Conservation (phyloP, 371 early-diverging fungal genomes). For the Choanephora cucurbitarum region DNA sequence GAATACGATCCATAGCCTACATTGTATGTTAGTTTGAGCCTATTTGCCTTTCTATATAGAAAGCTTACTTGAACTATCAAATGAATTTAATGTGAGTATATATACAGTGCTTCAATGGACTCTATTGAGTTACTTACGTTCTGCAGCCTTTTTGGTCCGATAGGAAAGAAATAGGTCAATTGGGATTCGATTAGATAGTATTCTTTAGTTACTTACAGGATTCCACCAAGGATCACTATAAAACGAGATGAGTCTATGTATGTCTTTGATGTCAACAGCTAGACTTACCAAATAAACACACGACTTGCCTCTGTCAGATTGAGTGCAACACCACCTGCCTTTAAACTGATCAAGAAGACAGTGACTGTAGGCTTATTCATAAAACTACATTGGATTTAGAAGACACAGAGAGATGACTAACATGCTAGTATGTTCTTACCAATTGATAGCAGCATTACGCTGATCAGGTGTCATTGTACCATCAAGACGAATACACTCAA, state of each 20-base stretch:
- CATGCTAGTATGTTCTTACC: too few species aligned
- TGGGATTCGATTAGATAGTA: too few species aligned
- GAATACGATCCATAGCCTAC: constrained; percentile 92
- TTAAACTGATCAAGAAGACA: constrained; percentile 88
- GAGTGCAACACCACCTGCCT: constrained; percentile 97
- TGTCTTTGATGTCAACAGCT: constrained; percentile 1
- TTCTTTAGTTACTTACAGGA: constrained; percentile 70
- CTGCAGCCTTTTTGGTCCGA: constrained; percentile 32
- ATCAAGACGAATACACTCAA: constrained; percentile 90
- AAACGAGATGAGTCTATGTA: too few species aligned
- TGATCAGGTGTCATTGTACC: constrained; percentile 90
- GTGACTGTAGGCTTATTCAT: constrained; percentile 82
- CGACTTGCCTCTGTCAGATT: constrained; percentile 94
- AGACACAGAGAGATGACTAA: too few species aligned
- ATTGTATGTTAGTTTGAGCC: constrained; percentile 29
- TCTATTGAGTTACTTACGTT: constrained; percentile 35
- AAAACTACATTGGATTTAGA: too few species aligned
- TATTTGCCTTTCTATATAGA: too few species aligned
- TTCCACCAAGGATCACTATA: constrained; percentile 93
- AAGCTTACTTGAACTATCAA: constrained; percentile 38
- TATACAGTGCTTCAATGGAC: not conserved
- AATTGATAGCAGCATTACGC: constrained; percentile 76
- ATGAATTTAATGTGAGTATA: constrained; percentile 1
- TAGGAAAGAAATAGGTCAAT: not conserved
- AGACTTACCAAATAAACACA: constrained; percentile 74